Conservation (phyloP, 2,329 filamentous ascomycete species). For the Neoscytalidium dimidiatum region DNA sequence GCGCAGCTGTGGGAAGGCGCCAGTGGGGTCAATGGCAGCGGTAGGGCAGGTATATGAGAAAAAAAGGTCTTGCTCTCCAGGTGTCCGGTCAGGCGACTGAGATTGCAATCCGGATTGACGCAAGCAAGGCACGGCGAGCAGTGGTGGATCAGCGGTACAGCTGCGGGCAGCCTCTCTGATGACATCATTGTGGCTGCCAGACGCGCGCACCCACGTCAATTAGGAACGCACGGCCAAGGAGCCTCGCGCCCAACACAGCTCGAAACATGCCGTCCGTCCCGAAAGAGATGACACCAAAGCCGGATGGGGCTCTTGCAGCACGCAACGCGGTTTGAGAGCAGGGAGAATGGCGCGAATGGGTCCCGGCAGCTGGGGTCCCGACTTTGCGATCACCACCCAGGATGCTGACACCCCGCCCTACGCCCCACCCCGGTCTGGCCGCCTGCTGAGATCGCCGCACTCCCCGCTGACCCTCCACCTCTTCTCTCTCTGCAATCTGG, state of each 20-base stretch:
- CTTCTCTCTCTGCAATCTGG: neutral
- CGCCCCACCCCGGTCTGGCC: neutral
- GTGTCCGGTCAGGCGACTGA: neutral
- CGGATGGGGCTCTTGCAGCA: neutral
- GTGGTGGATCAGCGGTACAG: neutral
- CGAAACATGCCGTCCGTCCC: neutral
- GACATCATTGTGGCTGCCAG: constrained; percentile 19
- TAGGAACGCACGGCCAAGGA: neutral
- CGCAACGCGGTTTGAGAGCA: too few relatives aligned
- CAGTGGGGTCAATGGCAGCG: neutral
- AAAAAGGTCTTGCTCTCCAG: neutral
- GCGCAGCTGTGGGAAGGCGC: neutral
- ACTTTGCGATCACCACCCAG: neutral
- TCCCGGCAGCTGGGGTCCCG: constrained; percentile 3
- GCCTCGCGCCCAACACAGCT: neutral
- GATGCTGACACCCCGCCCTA: constrained; percentile 8
- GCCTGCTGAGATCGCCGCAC: neutral
- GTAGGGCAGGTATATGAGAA: neutral
- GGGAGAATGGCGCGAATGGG: neutral
- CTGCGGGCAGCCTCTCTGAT: neutral
- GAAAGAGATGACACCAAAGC: neutral
- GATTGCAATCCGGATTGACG: constrained; percentile 7
- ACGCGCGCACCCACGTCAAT: constrained; percentile 4
- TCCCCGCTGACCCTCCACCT: neutral
- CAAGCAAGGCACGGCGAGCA: neutral